These are phyloP conservation scores for Euphorbia lathyris DNA, from an alignment of 345 rosid species.

Conservation along the genomic window DNA sequence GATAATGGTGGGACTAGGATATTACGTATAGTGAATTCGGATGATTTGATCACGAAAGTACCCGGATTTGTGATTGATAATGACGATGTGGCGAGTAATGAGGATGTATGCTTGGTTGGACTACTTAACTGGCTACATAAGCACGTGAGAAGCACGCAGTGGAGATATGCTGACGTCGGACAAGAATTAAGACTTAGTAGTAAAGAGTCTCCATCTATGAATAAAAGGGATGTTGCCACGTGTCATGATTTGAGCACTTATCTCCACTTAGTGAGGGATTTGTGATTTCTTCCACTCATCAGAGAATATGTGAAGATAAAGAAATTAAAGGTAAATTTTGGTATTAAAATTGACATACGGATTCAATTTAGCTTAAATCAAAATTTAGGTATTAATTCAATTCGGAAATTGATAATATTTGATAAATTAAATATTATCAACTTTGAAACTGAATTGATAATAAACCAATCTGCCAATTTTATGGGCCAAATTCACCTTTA, in stretches of 20 bases:
- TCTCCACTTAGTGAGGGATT: constrained; percentile 62
- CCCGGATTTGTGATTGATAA: constrained; percentile 26
- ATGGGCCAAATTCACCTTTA: no score
- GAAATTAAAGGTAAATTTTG: no score
- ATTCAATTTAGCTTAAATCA: no score
- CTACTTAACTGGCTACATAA: constrained; percentile 57
- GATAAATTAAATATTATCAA: no score
- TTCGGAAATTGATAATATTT: no score
- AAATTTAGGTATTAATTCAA: no score
- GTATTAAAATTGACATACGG: no score
- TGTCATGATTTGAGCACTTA: constrained; percentile 88
- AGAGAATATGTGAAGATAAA: no score
- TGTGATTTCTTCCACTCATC: constrained; percentile 72
- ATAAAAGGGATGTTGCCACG: constrained; percentile 51
- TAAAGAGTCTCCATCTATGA: constrained; percentile 58
- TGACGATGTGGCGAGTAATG: background rate
- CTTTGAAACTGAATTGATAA: no score
- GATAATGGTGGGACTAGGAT: constrained; percentile 22
- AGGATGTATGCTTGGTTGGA: background rate
- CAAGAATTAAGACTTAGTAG: constrained; percentile 68
- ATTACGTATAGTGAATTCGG: constrained; percentile 26
- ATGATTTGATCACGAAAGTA: constrained; percentile 30
- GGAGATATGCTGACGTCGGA: constrained; percentile 83
- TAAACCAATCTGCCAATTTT: no score
- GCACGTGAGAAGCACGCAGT: constrained; percentile 56